Evolutionary conservation across 148 eudicot species (phyloP).

Genomic region (Dysphania ambrosioides): DNA sequence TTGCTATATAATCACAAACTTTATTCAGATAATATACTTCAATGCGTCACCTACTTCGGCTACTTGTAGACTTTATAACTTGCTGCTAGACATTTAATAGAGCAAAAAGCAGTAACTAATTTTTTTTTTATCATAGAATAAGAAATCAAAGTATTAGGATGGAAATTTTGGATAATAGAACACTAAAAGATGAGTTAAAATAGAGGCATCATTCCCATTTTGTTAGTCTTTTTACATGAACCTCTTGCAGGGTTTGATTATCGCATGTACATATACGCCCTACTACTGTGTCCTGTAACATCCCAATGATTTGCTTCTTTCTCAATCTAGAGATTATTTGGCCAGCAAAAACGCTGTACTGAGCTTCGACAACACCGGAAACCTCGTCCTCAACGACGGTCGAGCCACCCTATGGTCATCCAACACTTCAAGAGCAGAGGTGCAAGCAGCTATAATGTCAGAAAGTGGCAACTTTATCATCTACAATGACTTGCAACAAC

Average conservation of each 20-base stretch:
- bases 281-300: conserved; percentile 13
- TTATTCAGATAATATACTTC: too few relatives aligned
- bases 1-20: too few relatives aligned
- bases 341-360: conserved; percentile 55
- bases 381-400: conserved; percentile 53
- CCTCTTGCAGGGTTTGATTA: conserved; percentile 23
- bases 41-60: too few relatives aligned
- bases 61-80: too few relatives aligned
- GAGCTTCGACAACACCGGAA: conserved; percentile 51
- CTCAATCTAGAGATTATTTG: conserved; percentile 58
- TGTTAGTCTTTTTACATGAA: conserved; percentile 18
- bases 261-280: conserved; percentile 1
- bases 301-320: conserved; percentile 27
- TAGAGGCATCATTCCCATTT: neutral
- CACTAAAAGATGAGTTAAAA: neutral
- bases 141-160: neutral
- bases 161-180: neutral
- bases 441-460: conserved; percentile 40
- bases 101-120: too few relatives aligned
- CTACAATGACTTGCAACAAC: conserved; percentile 28
- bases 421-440: conserved; percentile 51
- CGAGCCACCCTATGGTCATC: conserved; percentile 59
- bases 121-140: neutral
- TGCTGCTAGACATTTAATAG: too few relatives aligned
- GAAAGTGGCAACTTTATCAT: conserved; percentile 79